Percentiles rank a stretch among this genome's conserved stretches.
phyloP scores from a whole-genome alignment of 2,329 filamentous ascomycete species.

The Diaporthe destruens region DNA sequence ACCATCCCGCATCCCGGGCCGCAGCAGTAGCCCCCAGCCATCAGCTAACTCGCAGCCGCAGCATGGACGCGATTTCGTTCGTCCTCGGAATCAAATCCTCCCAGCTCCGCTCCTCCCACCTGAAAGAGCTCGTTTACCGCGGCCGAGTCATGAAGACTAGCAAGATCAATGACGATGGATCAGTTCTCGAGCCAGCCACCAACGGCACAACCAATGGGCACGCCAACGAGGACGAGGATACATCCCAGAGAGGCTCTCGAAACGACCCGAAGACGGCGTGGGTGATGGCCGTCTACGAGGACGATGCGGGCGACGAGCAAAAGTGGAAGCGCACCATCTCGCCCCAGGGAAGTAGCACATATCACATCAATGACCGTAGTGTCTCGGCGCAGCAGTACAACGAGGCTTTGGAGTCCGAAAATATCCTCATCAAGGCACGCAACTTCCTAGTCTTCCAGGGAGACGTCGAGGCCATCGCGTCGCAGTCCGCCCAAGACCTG shows the following conservation, averaged over 20 bases:
- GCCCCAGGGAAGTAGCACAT: constrained; percentile 88
- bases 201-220: constrained; percentile 74
- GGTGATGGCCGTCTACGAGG: constrained; percentile 99
- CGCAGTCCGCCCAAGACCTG: constrained; percentile 92
- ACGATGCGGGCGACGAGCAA: constrained; percentile 94
- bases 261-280: constrained; percentile 93
- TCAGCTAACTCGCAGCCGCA: constrained; percentile 54
- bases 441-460: constrained; percentile 99
- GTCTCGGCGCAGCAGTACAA: constrained; percentile 96
- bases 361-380: constrained; percentile 92
- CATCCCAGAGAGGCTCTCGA: constrained; percentile 73
- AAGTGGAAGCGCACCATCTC: constrained; percentile 97
- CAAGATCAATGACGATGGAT: constrained; percentile 91
- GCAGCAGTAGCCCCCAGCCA: background rate
- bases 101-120: constrained; percentile 92
- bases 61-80: constrained; percentile 99
- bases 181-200: constrained; percentile 69
- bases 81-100: constrained; percentile 98
- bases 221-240: constrained; percentile 69
- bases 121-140: constrained; percentile 95
- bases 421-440: constrained; percentile 96
- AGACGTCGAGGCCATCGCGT: constrained; percentile 96
- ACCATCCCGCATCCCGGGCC: constrained; percentile 33
- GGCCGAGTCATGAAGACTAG: constrained; percentile 92
- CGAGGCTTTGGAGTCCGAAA: constrained; percentile 89